phyloP scores from a whole-genome alignment of 176 grass and related monocot species.

The Puya raimondii region DNA sequence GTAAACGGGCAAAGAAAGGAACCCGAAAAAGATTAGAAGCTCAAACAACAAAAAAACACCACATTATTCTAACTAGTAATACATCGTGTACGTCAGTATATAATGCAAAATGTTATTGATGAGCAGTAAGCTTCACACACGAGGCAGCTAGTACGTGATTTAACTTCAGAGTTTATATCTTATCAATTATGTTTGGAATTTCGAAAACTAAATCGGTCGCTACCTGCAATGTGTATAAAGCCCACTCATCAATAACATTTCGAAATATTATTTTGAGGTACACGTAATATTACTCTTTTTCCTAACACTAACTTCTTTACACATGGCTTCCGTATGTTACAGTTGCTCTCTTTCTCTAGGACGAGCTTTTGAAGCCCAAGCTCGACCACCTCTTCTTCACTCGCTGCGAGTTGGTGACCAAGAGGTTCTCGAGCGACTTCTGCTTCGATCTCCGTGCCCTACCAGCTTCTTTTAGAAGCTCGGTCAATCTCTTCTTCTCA shows the following conservation, averaged over 20 bases:
- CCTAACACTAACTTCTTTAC: conserved; percentile 36
- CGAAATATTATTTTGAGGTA: no score
- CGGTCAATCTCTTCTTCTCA: conserved; percentile 68
- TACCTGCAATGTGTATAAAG: no score
- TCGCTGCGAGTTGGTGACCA: conserved; percentile 34
- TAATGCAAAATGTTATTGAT: no score
- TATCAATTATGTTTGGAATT: no score
- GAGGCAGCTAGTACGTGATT: no score
- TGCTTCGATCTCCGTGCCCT: conserved; percentile 76
- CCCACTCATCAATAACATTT: no score
- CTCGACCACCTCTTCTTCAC: conserved; percentile 90
- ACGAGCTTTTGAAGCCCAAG: conserved; percentile 74
- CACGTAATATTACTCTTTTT: not conserved
- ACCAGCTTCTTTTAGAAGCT: conserved; percentile 81
- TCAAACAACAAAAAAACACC: conserved; percentile 46
- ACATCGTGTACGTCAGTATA: no score
- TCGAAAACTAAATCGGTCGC: no score
- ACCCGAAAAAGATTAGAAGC: conserved; percentile 27
- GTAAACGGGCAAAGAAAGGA: conserved; percentile 1
- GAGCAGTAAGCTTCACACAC: no score
- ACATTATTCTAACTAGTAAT: conserved; percentile 31
- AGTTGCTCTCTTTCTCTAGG: conserved; percentile 6
- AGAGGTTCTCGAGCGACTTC: conserved; percentile 71
- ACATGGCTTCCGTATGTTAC: conserved; percentile 50
- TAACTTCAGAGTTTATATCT: no score